A percentile compares a stretch with the other conserved stretches of the same genome.
These are phyloP conservation scores for Neofusicoccum kwambonambiense DNA, from an alignment of 2,329 filamentous ascomycete species.

Conservation along the genomic window DNA sequence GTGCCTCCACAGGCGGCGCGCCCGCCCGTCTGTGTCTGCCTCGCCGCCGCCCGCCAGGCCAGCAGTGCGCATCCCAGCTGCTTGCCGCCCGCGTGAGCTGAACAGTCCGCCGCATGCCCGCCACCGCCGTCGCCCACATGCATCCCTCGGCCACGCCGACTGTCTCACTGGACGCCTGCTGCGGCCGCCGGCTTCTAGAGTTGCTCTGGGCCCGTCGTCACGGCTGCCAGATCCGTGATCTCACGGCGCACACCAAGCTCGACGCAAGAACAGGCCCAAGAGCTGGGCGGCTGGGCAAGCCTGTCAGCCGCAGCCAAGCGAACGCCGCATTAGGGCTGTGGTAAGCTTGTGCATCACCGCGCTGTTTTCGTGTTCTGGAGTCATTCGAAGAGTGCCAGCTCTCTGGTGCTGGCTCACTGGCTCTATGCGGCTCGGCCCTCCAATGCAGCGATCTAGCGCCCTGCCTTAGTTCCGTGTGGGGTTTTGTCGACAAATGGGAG, in stretches of 20 bases:
- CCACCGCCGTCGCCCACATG: neutral
- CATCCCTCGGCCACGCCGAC: neutral
- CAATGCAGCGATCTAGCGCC: neutral
- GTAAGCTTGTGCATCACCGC: neutral
- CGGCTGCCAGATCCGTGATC: neutral
- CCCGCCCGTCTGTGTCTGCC: neutral
- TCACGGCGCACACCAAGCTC: slow-evolving; percentile 6
- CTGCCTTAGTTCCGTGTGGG: neutral
- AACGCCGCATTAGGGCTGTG: slow-evolving; percentile 3
- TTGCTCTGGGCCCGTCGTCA: neutral
- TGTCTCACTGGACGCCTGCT: neutral
- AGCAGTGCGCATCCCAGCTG: neutral
- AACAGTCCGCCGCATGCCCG: neutral
- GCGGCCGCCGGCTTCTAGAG: neutral
- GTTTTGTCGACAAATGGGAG: neutral
- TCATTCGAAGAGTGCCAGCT: neutral
- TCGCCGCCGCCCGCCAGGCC: neutral
- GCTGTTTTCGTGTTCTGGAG: slow-evolving; percentile 1
- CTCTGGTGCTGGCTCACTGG: neutral
- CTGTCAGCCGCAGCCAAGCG: neutral
- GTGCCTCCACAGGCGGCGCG: neutral
- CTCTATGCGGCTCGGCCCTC: neutral
- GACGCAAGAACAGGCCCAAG: slow-evolving; percentile 2
- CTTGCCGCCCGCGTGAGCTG: neutral
- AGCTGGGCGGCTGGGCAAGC: slow-evolving; percentile 2